A percentile compares a stretch with the other conserved stretches of the same genome.
phyloP scores from a whole-genome alignment of 2,329 filamentous ascomycete genomes.

The Fonsecaea erecta region DNA sequence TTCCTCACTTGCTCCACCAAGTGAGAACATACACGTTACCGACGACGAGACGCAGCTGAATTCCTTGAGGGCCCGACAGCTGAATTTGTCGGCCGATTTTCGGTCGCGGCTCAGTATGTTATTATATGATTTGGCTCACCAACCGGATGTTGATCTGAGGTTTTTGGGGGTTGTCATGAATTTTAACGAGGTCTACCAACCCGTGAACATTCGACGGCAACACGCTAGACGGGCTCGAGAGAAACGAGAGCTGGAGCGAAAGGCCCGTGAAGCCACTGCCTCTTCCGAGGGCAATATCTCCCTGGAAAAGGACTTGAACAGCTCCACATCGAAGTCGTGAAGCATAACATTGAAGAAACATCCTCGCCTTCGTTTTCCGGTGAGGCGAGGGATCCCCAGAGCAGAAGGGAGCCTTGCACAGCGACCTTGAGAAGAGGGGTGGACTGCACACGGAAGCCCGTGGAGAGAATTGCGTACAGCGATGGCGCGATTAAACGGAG shows the following conservation, averaged over 20 bases:
- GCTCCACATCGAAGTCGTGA: conserved; percentile 35
- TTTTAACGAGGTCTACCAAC: conserved; percentile 95
- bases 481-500: neutral
- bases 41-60: conserved; percentile 69
- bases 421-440: neutral
- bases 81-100: conserved; percentile 75
- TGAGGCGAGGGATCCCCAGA: neutral
- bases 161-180: conserved; percentile 98
- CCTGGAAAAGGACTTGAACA: conserved; percentile 30
- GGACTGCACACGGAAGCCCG: neutral
- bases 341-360: neutral
- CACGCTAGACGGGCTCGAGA: conserved; percentile 39
- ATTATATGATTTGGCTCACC: conserved; percentile 87
- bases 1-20: conserved; percentile 25
- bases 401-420: neutral
- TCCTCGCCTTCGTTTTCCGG: neutral
- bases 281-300: conserved; percentile 30
- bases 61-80: conserved; percentile 73
- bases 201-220: conserved; percentile 66
- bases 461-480: neutral
- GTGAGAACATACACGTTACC: conserved; percentile 21
- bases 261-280: conserved; percentile 26
- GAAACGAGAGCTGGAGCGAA: conserved; percentile 31
- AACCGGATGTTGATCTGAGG: conserved; percentile 91
- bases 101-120: conserved; percentile 75